phyloP scores from a whole-genome alignment of 1,139 yeast genomes.

The Candida gigantensis region DNA sequence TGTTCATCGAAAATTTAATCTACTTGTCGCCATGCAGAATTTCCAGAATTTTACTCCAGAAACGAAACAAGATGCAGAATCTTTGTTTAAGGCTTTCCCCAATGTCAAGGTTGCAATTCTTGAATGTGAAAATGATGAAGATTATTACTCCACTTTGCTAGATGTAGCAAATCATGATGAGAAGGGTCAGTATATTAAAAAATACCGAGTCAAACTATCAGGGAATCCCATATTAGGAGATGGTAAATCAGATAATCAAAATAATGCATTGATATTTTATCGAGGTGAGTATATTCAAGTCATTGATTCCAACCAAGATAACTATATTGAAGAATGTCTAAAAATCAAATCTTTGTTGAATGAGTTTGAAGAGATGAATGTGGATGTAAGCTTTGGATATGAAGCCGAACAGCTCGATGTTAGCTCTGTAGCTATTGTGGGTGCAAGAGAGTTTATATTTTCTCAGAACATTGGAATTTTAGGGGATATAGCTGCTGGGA shows the following conservation, averaged over 20 bases:
- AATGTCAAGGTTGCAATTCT: conserved; percentile 60
- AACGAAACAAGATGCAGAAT: conserved; percentile 57
- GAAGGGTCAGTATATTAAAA: conserved; percentile 44
- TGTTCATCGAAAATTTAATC: conserved; percentile 62
- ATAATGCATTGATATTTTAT: conserved; percentile 71
- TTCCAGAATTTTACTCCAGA: conserved; percentile 49
- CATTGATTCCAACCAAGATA: conserved; percentile 87
- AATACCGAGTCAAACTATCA: conserved; percentile 60
- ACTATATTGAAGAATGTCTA: conserved; percentile 81
- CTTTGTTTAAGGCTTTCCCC: conserved; percentile 63
- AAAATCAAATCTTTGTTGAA: conserved; percentile 76
- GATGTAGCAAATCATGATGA: conserved; percentile 48
- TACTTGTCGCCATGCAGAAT: conserved; percentile 75
- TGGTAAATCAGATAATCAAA: conserved; percentile 88
- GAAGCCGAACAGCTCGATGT: conserved; percentile 13
- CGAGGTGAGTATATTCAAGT: conserved; percentile 89
- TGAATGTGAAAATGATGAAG: conserved; percentile 45
- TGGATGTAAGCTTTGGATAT: conserved; percentile 41
- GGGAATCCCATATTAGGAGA: conserved; percentile 91
- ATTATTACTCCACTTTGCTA: conserved; percentile 57
- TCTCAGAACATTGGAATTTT: conserved; percentile 83
- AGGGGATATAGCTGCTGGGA: conserved; percentile 93
- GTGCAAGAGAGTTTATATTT: conserved; percentile 86
- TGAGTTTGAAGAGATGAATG: conserved; percentile 69
- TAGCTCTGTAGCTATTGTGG: conserved; percentile 76